Evolutionary conservation across 2,329 filamentous ascomycete species (phyloP), one percentile per base, ranked within the genome.

Genomic region (Dactylella cylindrospora): DNA sequence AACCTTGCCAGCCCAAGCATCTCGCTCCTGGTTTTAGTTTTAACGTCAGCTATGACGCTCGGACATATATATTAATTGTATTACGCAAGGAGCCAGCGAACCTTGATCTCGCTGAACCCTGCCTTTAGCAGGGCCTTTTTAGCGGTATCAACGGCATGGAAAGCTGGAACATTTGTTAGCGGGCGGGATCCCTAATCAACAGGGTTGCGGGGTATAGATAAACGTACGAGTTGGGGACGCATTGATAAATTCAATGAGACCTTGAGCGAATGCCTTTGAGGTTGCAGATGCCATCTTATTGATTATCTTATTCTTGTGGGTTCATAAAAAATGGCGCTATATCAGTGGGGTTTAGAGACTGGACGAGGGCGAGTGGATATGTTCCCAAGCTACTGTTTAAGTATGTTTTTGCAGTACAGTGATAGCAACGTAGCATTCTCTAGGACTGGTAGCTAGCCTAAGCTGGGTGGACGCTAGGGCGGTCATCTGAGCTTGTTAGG

Each of bases 141-240:
- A 67, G 90, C 82, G 41, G 85, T 86, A 53, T 84, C 83, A 57
- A 96, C 90, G 64, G 90, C 91, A 77, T 98, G 93, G 76, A 95
- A 98, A 55, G 93, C 90, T 96, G 71, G n/a, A 28, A 46, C 9
- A 35, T 9, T 13, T 33, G 20, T 12, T 23, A 13, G 13, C 29
- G 4, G 13, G 13, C 25, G 9, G 15, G 7, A 32, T 8, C 19
- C 9, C 10, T 10, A 23, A 12, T 23, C 5, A n/a, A 13, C 3
- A 40, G 22, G 8, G 3, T 40, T n/a, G 46, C 10, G 2, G 22
- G 15, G 2, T n/a, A 15, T 35, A 52, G 33, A 47, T 46, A 36
- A 43, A 73, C 83, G 69, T 79, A 95, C 90, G 91, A 47, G 90
- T 95, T 9, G 93, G 93, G 57, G 90, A 96, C 66, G 85, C 87